phyloP scores from a whole-genome alignment of 2,329 filamentous ascomycete species.

The Neonectria ditissima region DNA sequence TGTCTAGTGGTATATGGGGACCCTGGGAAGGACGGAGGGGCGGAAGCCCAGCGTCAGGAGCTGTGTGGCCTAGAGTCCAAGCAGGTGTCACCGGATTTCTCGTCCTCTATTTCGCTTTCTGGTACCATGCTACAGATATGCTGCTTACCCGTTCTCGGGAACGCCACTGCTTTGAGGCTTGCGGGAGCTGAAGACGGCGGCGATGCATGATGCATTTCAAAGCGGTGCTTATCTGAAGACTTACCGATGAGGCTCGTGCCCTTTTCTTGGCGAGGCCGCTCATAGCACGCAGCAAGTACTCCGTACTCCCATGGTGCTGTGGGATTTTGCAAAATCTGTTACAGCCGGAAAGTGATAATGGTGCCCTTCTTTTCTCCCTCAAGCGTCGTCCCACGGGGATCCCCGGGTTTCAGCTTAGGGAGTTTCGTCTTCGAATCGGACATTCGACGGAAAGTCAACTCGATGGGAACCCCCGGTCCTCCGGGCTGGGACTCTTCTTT shows the following conservation, averaged over 20 bases:
- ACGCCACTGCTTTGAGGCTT: not conserved
- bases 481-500: no score
- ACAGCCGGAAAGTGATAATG: not conserved
- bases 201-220: not conserved
- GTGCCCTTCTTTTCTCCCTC: not conserved
- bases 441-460: not conserved
- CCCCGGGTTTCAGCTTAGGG: conserved; percentile 14
- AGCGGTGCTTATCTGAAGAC: conserved; percentile 3
- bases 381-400: conserved; percentile 2
- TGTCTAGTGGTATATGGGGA: conserved; percentile 10
- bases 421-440: not conserved
- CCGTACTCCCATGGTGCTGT: not conserved
- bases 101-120: not conserved
- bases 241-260: not conserved
- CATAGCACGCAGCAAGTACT: no score
- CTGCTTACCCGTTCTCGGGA: not conserved
- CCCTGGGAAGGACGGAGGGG: not conserved
- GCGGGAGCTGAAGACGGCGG: conserved; percentile 1
- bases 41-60: not conserved
- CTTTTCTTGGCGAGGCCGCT: not conserved
- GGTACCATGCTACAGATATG: not conserved
- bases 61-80: no score
- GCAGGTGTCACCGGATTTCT: not conserved
- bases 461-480: not conserved
- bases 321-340: not conserved